Evolutionary conservation across 2,329 filamentous ascomycete species (phyloP).

Genomic region (Monilinia fructicola): DNA sequence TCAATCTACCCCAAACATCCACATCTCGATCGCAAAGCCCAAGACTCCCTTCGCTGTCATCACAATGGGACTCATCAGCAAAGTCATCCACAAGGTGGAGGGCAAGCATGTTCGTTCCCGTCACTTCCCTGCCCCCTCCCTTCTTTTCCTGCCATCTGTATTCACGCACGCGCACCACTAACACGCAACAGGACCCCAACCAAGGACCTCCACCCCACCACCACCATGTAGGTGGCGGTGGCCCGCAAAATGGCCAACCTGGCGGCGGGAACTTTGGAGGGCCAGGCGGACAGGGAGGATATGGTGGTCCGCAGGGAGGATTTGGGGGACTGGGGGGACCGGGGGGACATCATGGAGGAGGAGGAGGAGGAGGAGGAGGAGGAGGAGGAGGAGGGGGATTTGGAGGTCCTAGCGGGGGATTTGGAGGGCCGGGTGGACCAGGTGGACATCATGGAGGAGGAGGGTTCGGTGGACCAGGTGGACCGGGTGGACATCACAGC

Average conservation of each 20-base stretch:
- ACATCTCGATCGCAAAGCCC: background rate
- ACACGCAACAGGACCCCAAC: background rate
- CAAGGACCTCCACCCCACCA: constrained; percentile 2
- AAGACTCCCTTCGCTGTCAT: background rate
- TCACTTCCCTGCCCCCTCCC: too few relatives aligned
- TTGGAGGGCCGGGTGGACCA: background rate
- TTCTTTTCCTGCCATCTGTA: too few relatives aligned
- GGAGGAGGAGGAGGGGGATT: background rate
- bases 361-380: background rate
- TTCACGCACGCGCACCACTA: background rate
- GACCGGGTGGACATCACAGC: background rate
- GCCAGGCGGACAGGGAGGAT: background rate
- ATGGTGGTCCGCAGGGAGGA: background rate
- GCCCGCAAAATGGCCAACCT: background rate
- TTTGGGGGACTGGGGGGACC: background rate
- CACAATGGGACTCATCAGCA: constrained; percentile 14
- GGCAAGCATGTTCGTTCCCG: background rate
- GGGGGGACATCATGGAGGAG: background rate
- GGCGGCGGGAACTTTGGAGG: background rate
- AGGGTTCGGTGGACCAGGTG: background rate
- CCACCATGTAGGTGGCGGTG: constrained; percentile 4
- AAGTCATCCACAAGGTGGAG: constrained; percentile 15
- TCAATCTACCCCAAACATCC: background rate
- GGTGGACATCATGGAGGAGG: background rate
- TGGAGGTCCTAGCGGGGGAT: background rate